A percentile compares a stretch with the other conserved stretches of the same genome.
Conservation (phyloP, 1,284 basidiomycete genomes). For the Blastosporella zonata region DNA sequence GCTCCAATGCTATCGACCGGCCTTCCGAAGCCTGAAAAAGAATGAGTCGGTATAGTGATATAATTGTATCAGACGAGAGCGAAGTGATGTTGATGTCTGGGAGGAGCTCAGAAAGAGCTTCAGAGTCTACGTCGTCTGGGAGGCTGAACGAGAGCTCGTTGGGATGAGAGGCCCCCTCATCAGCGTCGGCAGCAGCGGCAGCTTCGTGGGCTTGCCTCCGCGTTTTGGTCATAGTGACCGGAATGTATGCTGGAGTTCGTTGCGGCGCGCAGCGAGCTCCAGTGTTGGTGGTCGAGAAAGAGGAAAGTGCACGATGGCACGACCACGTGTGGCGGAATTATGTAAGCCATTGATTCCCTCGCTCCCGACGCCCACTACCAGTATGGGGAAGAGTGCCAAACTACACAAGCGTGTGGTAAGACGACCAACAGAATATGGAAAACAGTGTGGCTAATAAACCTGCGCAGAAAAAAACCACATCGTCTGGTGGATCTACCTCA, state of each 20-base stretch:
- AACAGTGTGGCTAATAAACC: neutral
- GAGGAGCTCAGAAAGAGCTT: conserved; percentile 50
- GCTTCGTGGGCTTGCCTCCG: conserved; percentile 40
- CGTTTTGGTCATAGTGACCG: conserved; percentile 37
- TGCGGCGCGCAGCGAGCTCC: conserved; percentile 32
- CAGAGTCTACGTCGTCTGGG: conserved; percentile 60
- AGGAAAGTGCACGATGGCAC: conserved; percentile 8
- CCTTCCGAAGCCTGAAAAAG: conserved; percentile 51
- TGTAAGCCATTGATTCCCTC: conserved; percentile 4
- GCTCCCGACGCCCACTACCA: neutral
- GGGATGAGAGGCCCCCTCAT: conserved; percentile 15
- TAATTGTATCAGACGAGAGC: conserved; percentile 55
- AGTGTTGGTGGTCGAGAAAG: conserved; percentile 16
- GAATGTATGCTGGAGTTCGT: conserved; percentile 26
- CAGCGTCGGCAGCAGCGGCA: conserved; percentile 25
- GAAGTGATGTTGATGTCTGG: conserved; percentile 52
- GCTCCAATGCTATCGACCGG: conserved; percentile 52
- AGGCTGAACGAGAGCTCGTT: conserved; percentile 30
- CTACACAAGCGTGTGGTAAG: conserved; percentile 45
- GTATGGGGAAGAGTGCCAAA: conserved; percentile 51
- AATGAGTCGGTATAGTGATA: conserved; percentile 61
- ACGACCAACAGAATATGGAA: neutral
- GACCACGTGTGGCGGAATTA: conserved; percentile 31
- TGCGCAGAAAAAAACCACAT: conserved; percentile 34
- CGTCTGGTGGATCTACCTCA: conserved; percentile 16